Evolutionary conservation across 2,329 filamentous ascomycete species (phyloP).

Genomic region (Fusarium xylarioides): DNA sequence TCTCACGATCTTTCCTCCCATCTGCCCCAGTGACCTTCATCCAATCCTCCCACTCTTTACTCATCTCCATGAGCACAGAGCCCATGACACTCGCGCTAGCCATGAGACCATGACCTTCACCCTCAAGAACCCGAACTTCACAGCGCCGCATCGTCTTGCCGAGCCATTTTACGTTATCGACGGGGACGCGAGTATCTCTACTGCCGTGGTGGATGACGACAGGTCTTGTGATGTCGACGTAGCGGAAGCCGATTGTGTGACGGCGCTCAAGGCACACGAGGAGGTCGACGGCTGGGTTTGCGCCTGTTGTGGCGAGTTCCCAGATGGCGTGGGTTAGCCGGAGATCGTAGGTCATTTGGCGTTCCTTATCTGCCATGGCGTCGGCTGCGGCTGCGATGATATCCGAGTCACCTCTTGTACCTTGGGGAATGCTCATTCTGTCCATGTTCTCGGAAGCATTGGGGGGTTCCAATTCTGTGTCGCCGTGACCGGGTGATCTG

Average conservation of each 20-base stretch:
- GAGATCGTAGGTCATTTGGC: conserved; percentile 80
- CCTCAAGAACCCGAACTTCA: conserved; percentile 88
- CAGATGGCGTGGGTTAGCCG: conserved; percentile 93
- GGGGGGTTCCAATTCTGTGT: conserved; percentile 34
- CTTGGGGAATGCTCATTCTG: conserved; percentile 50
- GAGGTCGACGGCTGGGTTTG: conserved; percentile 93
- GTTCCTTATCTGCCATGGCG: conserved; percentile 73
- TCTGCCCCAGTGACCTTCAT: conserved; percentile 65
- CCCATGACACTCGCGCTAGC: conserved; percentile 94
- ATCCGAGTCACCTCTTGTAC: conserved; percentile 40
- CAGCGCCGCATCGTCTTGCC: conserved; percentile 93
- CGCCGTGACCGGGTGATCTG: conserved; percentile 40
- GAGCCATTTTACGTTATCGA: conserved; percentile 95
- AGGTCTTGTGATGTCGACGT: conserved; percentile 91
- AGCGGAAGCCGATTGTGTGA: conserved; percentile 93
- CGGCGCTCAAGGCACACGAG: conserved; percentile 91
- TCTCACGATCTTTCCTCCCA: conserved; percentile 47
- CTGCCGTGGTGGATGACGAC: conserved; percentile 95
- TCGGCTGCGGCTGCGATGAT: conserved; percentile 64
- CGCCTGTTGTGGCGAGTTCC: conserved; percentile 88
- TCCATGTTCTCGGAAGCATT: conserved; percentile 60
- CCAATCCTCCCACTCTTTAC: conserved; percentile 93
- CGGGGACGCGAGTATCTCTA: conserved; percentile 88
- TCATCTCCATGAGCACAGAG: conserved; percentile 91
- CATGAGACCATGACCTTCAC: conserved; percentile 96